Base-by-base conservation (phyloP, 345 rosid genomes). In the Gossypioides kirkii region DNA sequence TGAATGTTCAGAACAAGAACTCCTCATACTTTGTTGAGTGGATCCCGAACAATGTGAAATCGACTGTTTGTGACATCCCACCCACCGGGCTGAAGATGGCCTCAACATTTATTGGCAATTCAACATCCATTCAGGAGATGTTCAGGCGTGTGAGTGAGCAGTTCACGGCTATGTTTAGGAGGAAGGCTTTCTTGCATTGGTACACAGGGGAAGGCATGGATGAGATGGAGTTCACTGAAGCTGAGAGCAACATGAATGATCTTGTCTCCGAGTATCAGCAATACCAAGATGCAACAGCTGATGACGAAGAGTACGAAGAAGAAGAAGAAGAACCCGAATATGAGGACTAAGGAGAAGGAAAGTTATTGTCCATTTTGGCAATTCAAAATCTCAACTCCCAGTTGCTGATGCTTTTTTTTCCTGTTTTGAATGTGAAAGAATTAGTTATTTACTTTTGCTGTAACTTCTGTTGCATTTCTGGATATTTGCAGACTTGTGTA, bases 161-260 rank as follows among this genome's bases (percentile, higher is more conserved):
- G 67, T 89, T 87, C 76, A 89, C 90, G 2, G 89, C 90, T 58
- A 86, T 89, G 94, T 87, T 87, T 53, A 86, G 87, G 88, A 82
- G 91, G 79, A 89, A 87, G 75, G 91, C 91, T 74, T 89, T 89
- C 90, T 77, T 86, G 85, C 91, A 87, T 62, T 84, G 88, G 91
- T 89, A 86, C 70, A 87, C 91, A 0, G 88, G 88, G 5, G 91
- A 86, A 69, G 91, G 91, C 0, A 87, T 87, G 94, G 91, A 89
- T 59, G 88, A 89, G 80, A 86, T 89, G 93, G 91, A 86, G 78
- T 84, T 87, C 50, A 86, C 90, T 0, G 89, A 89, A 77, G 93
- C 91, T 0, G 93, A 89, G 73, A 89, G 91, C 79, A 89, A 89
- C 85, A 89, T 89, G 94, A 89, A 89, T 6, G 94, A 89, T 60